Evolutionary conservation across 2,329 filamentous ascomycete species (phyloP), one percentile per base, ranked within the genome.

Genomic region (Curvularia spicifera): DNA sequence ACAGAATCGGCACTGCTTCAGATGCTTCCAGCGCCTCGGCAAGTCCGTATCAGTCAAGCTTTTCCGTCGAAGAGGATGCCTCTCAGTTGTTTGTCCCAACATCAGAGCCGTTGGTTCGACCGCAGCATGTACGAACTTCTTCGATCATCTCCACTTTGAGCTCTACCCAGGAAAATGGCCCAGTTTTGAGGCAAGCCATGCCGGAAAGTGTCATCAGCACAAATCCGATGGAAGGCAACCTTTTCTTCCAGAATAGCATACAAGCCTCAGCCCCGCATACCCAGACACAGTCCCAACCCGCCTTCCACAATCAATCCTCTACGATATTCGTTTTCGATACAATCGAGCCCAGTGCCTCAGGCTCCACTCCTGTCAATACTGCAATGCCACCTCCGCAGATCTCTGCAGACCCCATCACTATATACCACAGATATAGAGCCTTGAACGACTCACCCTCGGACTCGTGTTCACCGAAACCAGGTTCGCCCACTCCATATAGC

Each of bases 401-500:
- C 15, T 50, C 54, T 5, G 15, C 56, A 43, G 73, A 75, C 7
- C 46, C 57, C 10, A 39, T 59, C 24, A 45, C 60, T 31, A 70
- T 60, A 31, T 64, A 64, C 9, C 71, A 75, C 18, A 67, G 71
- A 20, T 61, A 70, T 37, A 70, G 60, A 31, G 61, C 67, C 45
- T 70, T 71, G 24, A 63, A 60, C 6, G 69, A 70, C 9, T 72
- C 71, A 5, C 56, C 60, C 9, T 69, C 70, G 13, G 71, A 76
- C 24, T 67, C 77, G 37, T 71, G 70, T 43, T 80, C 79, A 33
- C 78, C 79, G 18, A 70, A 71, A 29, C 71, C 71, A 68, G 69
- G 72, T 66, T 70, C 73, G 68, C 70, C 67, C 59, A 73, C 74
- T 40, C 71, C 79, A 22, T 79, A 78, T 57, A 80, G 77, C 56